Evolutionary conservation across 2,329 filamentous ascomycete genomes (phyloP).

Genomic region (Cercospora sesami): DNA sequence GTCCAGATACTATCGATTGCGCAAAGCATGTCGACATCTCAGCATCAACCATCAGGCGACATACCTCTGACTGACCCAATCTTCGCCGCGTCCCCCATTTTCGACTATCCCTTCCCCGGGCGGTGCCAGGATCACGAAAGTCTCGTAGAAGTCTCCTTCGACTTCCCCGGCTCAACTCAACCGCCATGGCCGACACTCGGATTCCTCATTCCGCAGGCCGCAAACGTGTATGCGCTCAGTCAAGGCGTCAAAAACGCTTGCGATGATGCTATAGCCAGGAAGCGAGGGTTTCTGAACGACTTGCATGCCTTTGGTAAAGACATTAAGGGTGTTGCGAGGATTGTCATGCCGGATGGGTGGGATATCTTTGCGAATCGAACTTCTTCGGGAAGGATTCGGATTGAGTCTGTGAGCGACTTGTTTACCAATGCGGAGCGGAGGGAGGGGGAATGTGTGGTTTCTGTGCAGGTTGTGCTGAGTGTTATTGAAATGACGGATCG

Average conservation of each 20-base stretch:
- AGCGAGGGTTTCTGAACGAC: background rate
- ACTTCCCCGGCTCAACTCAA: background rate
- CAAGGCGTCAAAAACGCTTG: background rate
- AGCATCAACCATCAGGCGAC: background rate
- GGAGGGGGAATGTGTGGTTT: background rate
- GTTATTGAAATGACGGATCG: background rate
- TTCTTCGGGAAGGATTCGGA: background rate
- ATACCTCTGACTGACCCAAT: background rate
- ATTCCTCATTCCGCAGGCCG: background rate
- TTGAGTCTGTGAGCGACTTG: slow-evolving; percentile 1
- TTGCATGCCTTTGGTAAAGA: background rate
- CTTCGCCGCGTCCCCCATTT: background rate
- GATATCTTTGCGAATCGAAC: background rate
- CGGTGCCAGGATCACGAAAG: background rate
- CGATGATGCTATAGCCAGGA: background rate
- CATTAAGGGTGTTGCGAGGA: background rate
- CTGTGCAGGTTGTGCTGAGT: background rate
- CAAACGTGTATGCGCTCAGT: background rate
- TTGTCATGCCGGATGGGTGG: background rate
- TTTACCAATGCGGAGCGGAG: background rate
- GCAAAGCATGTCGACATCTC: background rate
- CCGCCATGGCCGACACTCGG: background rate
- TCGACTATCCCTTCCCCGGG: background rate
- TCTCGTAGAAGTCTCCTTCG: background rate
- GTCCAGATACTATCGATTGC: background rate